Evolutionary conservation across 129 eudicot species (phyloP).

Genomic region (Logfia minima): DNA sequence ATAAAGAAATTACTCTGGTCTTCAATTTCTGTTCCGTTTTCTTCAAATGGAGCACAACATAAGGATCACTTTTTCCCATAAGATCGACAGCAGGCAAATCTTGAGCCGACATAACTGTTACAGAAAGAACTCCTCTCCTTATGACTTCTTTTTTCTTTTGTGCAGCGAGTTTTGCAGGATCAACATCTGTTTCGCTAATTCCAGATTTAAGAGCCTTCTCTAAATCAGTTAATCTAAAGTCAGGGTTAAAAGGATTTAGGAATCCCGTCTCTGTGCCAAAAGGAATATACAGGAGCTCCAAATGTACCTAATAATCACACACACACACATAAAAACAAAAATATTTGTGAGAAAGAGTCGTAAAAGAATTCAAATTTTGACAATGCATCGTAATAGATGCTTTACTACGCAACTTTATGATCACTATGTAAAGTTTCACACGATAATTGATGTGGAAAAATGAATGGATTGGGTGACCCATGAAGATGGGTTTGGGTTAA

Average conservation of each 20-base stretch:
- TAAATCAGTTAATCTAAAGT: constrained; percentile 65
- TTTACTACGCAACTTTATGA: not conserved
- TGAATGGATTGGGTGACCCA: not conserved
- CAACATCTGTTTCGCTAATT: constrained; percentile 40
- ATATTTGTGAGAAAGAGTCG: not conserved
- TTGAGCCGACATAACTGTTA: constrained; percentile 79
- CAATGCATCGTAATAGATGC: not conserved
- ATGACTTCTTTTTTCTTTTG: constrained; percentile 69
- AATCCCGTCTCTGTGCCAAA: constrained; percentile 54
- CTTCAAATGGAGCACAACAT: constrained; percentile 69
- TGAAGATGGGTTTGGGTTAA: not conserved
- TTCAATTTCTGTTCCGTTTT: constrained; percentile 72
- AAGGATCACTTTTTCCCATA: constrained; percentile 93
- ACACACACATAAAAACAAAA: not conserved
- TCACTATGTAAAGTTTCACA: not conserved
- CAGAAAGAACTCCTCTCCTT: constrained; percentile 95
- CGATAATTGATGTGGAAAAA: not conserved
- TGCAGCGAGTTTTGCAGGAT: constrained; percentile 36
- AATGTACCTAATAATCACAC: constrained; percentile 61
- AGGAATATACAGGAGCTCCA: constrained; percentile 93
- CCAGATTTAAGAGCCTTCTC: constrained; percentile 72
- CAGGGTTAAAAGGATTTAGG: constrained; percentile 49
- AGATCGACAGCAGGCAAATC: constrained; percentile 77
- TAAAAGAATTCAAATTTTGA: not conserved
- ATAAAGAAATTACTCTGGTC: constrained; percentile 63